These are phyloP conservation scores for Phytopythium cucurbitacearum DNA, from an alignment of 352 stramenopile genomes.

Conservation along the genomic window DNA sequence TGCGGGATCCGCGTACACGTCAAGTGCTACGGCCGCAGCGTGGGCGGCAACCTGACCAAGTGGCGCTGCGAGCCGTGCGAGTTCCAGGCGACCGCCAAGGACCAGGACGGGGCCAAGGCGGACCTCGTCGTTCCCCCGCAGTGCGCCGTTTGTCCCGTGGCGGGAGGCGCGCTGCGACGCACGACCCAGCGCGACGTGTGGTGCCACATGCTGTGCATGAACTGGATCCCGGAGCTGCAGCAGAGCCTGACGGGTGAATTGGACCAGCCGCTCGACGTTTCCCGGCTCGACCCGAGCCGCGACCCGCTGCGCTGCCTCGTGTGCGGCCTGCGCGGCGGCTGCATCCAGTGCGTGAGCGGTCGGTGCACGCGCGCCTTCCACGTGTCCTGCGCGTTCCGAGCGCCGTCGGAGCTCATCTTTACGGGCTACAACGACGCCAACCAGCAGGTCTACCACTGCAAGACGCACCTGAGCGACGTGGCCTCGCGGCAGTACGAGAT, in stretches of 20 bases:
- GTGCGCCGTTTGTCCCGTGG: slow-evolving; percentile 64
- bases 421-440: slow-evolving; percentile 79
- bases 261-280: slow-evolving; percentile 64
- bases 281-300: slow-evolving; percentile 58
- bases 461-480: slow-evolving; percentile 68
- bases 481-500: slow-evolving; percentile 51
- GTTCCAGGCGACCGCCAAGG: slow-evolving; percentile 7
- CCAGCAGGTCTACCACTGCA: slow-evolving; percentile 84
- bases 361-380: slow-evolving; percentile 83
- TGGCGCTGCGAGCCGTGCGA: slow-evolving; percentile 75
- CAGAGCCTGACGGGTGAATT: slow-evolving; percentile 53
- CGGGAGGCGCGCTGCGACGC: slow-evolving; percentile 66
- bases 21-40: slow-evolving; percentile 69
- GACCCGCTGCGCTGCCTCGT: slow-evolving; percentile 73
- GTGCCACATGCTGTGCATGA: slow-evolving; percentile 81
- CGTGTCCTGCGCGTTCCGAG: slow-evolving; percentile 72
- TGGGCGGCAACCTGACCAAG: slow-evolving; percentile 23
- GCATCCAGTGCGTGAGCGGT: slow-evolving; percentile 86
- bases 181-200: slow-evolving; percentile 58
- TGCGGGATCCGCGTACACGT: slow-evolving; percentile 71
- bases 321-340: slow-evolving; percentile 77
- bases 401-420: slow-evolving; percentile 64
- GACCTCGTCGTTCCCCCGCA: slow-evolving; percentile 22
- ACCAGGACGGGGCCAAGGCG: background rate
- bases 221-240: slow-evolving; percentile 87